Evolutionary conservation across 495 filamentous ascomycete species (phyloP).

Genomic region (Neurospora pannonica): DNA sequence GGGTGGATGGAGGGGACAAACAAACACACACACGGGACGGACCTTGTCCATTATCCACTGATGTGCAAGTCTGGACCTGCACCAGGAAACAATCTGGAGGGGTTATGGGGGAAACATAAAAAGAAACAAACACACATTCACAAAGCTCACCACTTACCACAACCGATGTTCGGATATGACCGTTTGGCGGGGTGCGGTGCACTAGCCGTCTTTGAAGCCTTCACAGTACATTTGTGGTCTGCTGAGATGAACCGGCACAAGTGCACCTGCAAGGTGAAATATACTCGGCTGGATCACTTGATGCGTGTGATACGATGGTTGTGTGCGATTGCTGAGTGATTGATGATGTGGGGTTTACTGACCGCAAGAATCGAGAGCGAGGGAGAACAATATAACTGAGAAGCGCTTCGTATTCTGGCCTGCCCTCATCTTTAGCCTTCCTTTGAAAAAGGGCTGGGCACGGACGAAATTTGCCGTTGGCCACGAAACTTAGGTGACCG

Average conservation of each 20-base stretch:
- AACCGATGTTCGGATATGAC: background rate
- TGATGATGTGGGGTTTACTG: background rate
- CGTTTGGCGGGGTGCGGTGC: background rate
- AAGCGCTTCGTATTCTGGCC: background rate
- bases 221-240: background rate
- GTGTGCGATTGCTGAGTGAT: background rate
- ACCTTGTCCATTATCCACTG: background rate
- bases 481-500: background rate
- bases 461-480: background rate
- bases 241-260: background rate
- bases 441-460: background rate
- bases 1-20: background rate
- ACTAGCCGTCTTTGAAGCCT: background rate
- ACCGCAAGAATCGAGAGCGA: background rate
- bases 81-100: background rate
- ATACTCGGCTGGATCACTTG: background rate
- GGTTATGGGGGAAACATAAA: background rate
- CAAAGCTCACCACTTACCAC: background rate
- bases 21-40: background rate
- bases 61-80: background rate
- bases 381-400: background rate
- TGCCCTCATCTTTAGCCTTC: background rate
- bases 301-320: background rate
- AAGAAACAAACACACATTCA: background rate
- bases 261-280: background rate